Evolutionary conservation across 225 moss, liverwort and hornwort genomes (phyloP).

Genomic region (Rhytidiadelphus loreus): DNA sequence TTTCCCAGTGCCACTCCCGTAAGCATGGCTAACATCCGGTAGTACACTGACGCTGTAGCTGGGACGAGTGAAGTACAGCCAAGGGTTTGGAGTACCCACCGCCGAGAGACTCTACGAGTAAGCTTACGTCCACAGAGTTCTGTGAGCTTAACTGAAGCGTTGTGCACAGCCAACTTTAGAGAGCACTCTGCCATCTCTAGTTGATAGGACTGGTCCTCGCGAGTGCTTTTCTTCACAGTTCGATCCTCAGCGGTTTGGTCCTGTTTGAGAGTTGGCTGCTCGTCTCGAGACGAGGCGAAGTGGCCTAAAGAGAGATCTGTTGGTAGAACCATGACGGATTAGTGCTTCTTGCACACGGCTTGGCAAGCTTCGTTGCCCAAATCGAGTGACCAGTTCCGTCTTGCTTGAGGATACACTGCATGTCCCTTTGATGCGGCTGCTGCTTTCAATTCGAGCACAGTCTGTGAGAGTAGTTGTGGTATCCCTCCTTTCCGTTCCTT

Average conservation of each 20-base stretch:
- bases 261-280: not conserved
- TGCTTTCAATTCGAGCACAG: not conserved
- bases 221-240: not conserved
- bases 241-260: no score
- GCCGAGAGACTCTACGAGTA: not conserved
- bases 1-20: not conserved
- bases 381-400: not conserved
- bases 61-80: not conserved
- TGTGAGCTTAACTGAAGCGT: no score
- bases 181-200: not conserved
- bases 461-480: not conserved
- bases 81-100: not conserved
- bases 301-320: not conserved
- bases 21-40: rapidly evolving
- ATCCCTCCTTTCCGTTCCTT: not conserved
- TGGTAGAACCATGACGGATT: not conserved
- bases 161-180: not conserved
- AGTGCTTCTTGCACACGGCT: no score
- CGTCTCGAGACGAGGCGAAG: not conserved
- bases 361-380: no score
- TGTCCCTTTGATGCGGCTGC: not conserved
- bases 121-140: not conserved
- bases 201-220: no score
- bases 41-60: not conserved
- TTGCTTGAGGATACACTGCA: not conserved